These are phyloP conservation scores for Xylariales sp. DNA, from an alignment of 2,329 filamentous ascomycete genomes.

Conservation along the genomic window DNA sequence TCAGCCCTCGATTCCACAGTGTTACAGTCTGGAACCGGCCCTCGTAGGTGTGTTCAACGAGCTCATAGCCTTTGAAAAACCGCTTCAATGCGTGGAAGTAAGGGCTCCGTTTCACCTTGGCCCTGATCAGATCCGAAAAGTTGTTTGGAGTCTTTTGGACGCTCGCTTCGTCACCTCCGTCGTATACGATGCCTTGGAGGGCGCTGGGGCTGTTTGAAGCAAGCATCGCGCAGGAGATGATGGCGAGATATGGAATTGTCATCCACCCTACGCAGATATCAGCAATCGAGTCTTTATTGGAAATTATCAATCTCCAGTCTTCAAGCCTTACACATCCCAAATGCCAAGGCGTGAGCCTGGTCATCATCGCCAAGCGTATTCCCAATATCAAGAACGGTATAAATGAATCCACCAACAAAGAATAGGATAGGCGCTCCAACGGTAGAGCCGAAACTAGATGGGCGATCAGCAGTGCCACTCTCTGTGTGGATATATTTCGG, in stretches of 20 bases:
- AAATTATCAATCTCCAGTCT: too few relatives aligned
- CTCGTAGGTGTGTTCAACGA: conserved; percentile 20
- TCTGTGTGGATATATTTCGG: not conserved
- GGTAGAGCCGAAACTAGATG: conserved; percentile 22
- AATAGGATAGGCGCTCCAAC: conserved; percentile 23
- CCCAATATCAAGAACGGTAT: conserved; percentile 22
- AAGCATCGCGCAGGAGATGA: conserved; percentile 26
- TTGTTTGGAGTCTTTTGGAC: conserved; percentile 15
- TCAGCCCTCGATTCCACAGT: conserved; percentile 27
- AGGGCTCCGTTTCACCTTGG: conserved; percentile 8
- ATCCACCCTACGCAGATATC: conserved; percentile 22
- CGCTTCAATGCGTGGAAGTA: conserved; percentile 10
- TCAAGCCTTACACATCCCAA: conserved; percentile 26
- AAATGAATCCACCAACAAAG: conserved; percentile 24
- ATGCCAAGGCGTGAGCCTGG: conserved; percentile 24
- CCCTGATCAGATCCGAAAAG: conserved; percentile 14
- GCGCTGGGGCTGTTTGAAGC: conserved; percentile 24
- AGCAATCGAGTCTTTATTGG: too few relatives aligned
- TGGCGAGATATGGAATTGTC: conserved; percentile 27
- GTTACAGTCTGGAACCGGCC: conserved; percentile 24
- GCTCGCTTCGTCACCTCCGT: conserved; percentile 15
- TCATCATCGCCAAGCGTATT: conserved; percentile 23
- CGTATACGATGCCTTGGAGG: conserved; percentile 24
- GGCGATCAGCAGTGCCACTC: not conserved
- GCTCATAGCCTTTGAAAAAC: conserved; percentile 16